Evolutionary conservation across 2,329 filamentous ascomycete genomes (phyloP).

Genomic region (Neurospora sp.): DNA sequence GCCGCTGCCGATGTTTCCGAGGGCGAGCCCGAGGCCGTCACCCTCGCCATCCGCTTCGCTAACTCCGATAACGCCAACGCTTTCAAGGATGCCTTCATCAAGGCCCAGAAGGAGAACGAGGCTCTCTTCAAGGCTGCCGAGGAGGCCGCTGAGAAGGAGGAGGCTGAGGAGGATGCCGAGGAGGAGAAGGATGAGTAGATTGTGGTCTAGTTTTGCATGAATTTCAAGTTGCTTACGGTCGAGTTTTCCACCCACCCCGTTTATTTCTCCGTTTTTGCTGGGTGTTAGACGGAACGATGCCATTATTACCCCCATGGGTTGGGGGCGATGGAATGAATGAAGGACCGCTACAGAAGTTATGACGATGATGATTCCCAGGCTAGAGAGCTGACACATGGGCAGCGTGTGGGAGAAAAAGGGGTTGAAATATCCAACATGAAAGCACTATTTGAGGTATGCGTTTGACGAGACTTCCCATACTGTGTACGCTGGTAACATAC

Average conservation of each 20-base stretch:
- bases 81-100: constrained; percentile 96
- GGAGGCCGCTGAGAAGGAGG: constrained; percentile 19
- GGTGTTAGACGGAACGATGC: background rate
- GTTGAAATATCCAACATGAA: background rate
- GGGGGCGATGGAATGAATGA: background rate
- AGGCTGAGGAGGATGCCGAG: constrained; percentile 21
- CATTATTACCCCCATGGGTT: background rate
- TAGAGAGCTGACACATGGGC: background rate
- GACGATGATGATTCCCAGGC: background rate
- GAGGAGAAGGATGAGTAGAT: constrained; percentile 11
- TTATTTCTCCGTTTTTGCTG: background rate
- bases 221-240: background rate
- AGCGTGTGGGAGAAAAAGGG: background rate
- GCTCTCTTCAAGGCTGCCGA: constrained; percentile 56
- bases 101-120: constrained; percentile 95
- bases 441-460: background rate
- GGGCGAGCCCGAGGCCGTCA: constrained; percentile 92
- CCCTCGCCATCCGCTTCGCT: constrained; percentile 92
- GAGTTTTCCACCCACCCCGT: background rate
- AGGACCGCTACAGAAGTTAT: background rate
- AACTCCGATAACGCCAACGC: constrained; percentile 96
- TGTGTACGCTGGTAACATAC: background rate
- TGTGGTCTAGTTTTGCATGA: background rate
- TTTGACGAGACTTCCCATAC: background rate
- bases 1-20: constrained; percentile 95